phyloP scores from a whole-genome alignment of 768 basidiomycete genomes.

The Lactarius indigo region DNA sequence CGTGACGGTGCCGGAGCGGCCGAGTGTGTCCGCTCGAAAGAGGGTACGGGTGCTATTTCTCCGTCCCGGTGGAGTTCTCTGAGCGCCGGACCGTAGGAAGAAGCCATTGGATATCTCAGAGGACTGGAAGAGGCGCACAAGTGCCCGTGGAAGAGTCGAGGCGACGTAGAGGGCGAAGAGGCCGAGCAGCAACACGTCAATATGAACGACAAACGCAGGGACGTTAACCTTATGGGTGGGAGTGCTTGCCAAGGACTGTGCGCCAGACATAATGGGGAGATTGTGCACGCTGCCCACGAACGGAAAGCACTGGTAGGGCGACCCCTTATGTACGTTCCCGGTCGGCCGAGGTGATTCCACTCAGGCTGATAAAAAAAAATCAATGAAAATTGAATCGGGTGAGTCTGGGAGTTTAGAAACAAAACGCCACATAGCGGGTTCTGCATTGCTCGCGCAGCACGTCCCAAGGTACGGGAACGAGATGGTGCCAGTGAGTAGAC shows the following conservation, averaged over 20 bases:
- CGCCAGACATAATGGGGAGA: slow-evolving; percentile 5
- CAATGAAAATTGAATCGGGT: neutral
- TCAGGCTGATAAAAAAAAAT: neutral
- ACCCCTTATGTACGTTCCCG: too few species aligned
- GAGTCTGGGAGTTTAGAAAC: neutral
- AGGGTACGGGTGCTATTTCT: slow-evolving; percentile 21
- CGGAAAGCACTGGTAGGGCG: too few species aligned
- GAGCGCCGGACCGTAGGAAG: slow-evolving; percentile 14
- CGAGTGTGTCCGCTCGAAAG: slow-evolving; percentile 13
- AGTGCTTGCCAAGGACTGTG: neutral
- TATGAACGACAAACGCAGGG: slow-evolving; percentile 17
- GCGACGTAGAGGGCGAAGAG: slow-evolving; percentile 19
- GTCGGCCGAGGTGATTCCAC: neutral
- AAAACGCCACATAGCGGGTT: neutral
- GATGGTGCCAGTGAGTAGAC: too few species aligned
- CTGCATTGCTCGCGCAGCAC: neutral
- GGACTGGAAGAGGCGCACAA: slow-evolving; percentile 17
- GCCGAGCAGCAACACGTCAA: slow-evolving; percentile 12
- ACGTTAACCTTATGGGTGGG: neutral
- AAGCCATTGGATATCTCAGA: slow-evolving; percentile 15
- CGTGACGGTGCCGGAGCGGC: slow-evolving; percentile 15
- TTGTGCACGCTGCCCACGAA: neutral
- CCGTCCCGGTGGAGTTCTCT: neutral
- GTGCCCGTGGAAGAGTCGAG: slow-evolving; percentile 23
- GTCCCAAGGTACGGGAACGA: too few species aligned